These are phyloP conservation scores for Cladophialophora carrionii DNA, from an alignment of 2,329 filamentous ascomycete genomes.

Conservation along the genomic window DNA sequence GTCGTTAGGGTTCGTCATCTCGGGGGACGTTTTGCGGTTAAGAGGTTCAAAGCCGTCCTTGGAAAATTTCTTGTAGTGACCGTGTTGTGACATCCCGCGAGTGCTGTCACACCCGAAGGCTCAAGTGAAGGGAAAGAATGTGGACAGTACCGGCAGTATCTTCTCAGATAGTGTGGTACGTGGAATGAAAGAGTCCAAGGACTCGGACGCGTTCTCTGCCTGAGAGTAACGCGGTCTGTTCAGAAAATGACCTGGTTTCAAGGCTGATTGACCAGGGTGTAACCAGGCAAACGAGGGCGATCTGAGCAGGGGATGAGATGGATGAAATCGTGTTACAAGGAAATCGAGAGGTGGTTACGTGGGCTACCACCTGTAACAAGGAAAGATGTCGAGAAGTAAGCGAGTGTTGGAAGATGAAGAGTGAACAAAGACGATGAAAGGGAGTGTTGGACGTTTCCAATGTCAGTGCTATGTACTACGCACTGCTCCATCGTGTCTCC, in stretches of 20 bases:
- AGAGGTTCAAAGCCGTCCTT: conserved; percentile 51
- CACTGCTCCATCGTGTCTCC: neutral
- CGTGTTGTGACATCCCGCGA: conserved; percentile 29
- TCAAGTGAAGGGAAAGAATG: conserved; percentile 23
- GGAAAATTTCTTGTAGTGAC: conserved; percentile 47
- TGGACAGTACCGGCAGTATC: conserved; percentile 18
- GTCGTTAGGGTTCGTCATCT: conserved; percentile 56
- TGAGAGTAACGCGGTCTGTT: conserved; percentile 14
- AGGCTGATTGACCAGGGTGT: conserved; percentile 1
- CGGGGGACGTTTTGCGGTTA: conserved; percentile 44
- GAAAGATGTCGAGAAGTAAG: conserved; percentile 6
- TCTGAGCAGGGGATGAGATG: conserved; percentile 7
- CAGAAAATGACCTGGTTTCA: conserved; percentile 13
- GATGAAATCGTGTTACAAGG: conserved; percentile 4
- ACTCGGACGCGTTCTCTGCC: conserved; percentile 14
- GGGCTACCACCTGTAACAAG: conserved; percentile 7
- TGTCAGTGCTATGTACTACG: conserved; percentile 7
- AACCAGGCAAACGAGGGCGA: conserved; percentile 14
- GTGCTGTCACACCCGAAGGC: conserved; percentile 26
- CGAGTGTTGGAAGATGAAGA: conserved; percentile 13
- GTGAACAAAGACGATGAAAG: conserved; percentile 2
- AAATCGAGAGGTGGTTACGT: neutral
- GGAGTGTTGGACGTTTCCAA: neutral
- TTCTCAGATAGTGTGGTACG: neutral
- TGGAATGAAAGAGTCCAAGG: conserved; percentile 8